These are phyloP conservation scores for Mycocentrospora acerina DNA, from an alignment of 2,329 filamentous ascomycete species.

Conservation along the genomic window DNA sequence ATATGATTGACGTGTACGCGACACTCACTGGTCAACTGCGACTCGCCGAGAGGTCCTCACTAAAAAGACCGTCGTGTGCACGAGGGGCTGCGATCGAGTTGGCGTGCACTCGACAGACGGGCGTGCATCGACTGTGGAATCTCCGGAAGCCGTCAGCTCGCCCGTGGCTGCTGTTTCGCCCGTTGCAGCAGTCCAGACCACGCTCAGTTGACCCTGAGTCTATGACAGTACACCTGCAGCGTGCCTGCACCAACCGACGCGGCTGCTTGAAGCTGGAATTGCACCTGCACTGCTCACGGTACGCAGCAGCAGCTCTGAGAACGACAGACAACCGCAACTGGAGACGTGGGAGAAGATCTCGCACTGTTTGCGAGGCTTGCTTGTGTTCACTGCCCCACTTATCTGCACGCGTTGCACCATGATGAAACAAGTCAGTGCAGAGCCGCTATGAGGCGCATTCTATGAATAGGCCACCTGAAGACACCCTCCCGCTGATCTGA, in stretches of 20 bases:
- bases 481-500: background rate
- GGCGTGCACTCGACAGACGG: background rate
- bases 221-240: too few species aligned
- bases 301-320: too few species aligned
- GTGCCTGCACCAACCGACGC: too few species aligned
- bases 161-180: too few species aligned
- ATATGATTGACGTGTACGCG: constrained; percentile 4
- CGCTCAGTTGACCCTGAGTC: background rate
- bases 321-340: constrained; percentile 2
- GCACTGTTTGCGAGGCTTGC: constrained; percentile 7
- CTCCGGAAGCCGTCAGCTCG: too few species aligned
- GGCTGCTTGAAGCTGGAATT: too few species aligned
- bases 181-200: background rate
- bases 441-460: constrained; percentile 14
- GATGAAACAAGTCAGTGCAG: constrained; percentile 24
- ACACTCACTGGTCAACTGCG: too few species aligned
- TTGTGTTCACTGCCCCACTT: too few species aligned
- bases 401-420: constrained; percentile 11
- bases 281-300: too few species aligned
- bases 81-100: too few species aligned
- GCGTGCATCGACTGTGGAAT: too few species aligned
- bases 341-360: constrained; percentile 10
- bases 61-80: background rate
- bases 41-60: background rate
- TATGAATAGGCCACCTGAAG: constrained; percentile 8